Evolutionary conservation across 805 yeast species (phyloP), one percentile per base, ranked within the genome.

Genomic region (Ogataea degrootiae): DNA sequence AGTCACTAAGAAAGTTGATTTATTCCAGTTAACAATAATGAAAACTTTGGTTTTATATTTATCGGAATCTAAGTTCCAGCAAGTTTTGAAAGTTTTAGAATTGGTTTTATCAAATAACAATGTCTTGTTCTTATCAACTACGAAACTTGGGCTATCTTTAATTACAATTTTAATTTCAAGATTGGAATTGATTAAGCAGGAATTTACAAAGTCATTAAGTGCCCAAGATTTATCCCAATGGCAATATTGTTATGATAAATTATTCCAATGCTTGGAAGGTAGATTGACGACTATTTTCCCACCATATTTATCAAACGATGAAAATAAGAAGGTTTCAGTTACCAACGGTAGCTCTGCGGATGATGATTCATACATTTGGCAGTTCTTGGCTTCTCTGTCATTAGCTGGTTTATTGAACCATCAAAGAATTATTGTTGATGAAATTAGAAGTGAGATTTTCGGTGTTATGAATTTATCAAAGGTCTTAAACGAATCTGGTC

Each of bases 291-390:
- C 80, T 16, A 79, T 91, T 40, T 91, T 92, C 83, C 96, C 97
- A 46, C 87, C 92, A 39, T 72, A 76, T 22, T 57, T 66, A 42
- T 60, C 70, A 9, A 61, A 64, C 35, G 66, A 60, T 52, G 66
- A 60, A 26, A 44, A 42, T 15, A 55, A 47, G 39, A 55, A 52
- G 43, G 73, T 69, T 43, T 72, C 69, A 37, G 63, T 65, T 37
- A 45, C 53, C 51, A 21, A 26, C 31, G 31, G 31, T 9, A 11
- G 53, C 61, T 11, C 37, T 14, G 35, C 39, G 41, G n/a, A 53
- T n/a, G 92, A 85, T 59, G 90, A 83, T 54, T 79, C 90, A 35
- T 90, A 91, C 61, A 89, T 89, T 43, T 92, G 99, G 99, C 97
- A 92, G 70, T 91, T 92, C 62, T 77, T 92, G 66, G 99, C 99